Evolutionary conservation across 352 stramenopile genomes (phyloP).

Genomic region (Phytophthora capsici): DNA sequence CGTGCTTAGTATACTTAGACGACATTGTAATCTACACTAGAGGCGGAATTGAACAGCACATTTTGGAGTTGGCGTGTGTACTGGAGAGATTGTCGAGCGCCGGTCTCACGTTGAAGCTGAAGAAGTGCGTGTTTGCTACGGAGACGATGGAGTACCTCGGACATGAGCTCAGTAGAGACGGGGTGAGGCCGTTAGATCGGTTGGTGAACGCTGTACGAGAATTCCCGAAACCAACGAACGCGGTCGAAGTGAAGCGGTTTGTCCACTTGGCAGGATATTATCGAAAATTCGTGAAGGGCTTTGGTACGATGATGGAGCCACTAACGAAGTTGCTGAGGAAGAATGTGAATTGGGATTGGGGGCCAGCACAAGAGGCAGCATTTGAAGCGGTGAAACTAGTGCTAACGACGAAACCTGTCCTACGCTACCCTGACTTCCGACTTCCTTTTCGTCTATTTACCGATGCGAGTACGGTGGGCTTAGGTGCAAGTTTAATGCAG

Average conservation of each 20-base stretch:
- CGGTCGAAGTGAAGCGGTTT: not conserved
- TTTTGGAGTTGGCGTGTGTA: not conserved
- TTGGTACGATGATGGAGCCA: not conserved
- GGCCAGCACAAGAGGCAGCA: not conserved
- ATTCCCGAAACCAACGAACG: not conserved
- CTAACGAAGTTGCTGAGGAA: not conserved
- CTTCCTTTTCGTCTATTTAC: slow-evolving; percentile 1
- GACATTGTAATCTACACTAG: not conserved
- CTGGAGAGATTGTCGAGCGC: not conserved
- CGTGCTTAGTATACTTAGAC: not conserved
- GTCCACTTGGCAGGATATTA: not conserved
- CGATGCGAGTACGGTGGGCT: not conserved
- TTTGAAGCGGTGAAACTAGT: slow-evolving; percentile 1
- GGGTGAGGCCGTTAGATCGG: not conserved
- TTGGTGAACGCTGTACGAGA: not conserved
- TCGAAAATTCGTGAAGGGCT: not conserved
- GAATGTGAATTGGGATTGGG: not conserved
- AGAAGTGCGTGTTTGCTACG: not conserved
- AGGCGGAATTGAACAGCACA: not conserved
- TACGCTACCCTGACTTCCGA: slow-evolving; percentile 2
- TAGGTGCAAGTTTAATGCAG: slow-evolving; percentile 4
- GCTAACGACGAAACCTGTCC: not conserved
- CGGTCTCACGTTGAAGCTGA: not conserved
- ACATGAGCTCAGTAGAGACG: not conserved
- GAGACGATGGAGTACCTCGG: not conserved